Evolutionary conservation across 2,329 filamentous ascomycete species (phyloP).

Genomic region (Colletotrichum chrysophilum): DNA sequence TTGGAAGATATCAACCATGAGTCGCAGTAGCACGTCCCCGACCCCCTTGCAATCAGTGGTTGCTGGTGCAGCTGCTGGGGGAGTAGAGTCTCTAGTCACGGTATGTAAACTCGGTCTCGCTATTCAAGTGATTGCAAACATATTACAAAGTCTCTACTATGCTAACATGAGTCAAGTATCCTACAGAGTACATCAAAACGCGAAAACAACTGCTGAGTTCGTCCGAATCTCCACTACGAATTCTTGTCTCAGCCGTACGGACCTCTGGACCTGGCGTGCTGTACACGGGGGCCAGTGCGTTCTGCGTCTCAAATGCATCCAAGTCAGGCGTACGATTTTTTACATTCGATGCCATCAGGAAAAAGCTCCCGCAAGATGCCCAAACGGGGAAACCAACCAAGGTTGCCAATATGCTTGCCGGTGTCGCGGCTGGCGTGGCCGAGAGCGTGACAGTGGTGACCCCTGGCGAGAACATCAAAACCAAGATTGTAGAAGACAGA

Average conservation of each 20-base stretch:
- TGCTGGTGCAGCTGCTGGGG: background rate
- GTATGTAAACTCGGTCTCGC: background rate
- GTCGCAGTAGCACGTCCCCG: background rate
- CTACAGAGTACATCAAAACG: slow-evolving; percentile 16
- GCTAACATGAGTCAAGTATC: background rate
- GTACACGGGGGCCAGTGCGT: slow-evolving; percentile 19
- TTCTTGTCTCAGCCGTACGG: slow-evolving; percentile 1
- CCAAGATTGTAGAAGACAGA: slow-evolving; percentile 28
- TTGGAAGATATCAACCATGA: background rate
- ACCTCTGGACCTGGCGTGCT: slow-evolving; percentile 4
- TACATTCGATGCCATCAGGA: slow-evolving; percentile 24
- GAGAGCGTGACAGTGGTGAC: slow-evolving; percentile 30
- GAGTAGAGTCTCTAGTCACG: background rate
- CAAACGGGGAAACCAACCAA: slow-evolving; percentile 10
- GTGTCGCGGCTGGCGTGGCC: slow-evolving; percentile 25
- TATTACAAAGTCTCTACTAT: background rate
- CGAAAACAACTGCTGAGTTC: slow-evolving; percentile 17
- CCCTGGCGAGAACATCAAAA: slow-evolving; percentile 32
- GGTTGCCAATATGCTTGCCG: slow-evolving; percentile 26
- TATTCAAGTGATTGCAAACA: background rate
- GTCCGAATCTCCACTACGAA: background rate
- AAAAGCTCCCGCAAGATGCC: slow-evolving; percentile 3
- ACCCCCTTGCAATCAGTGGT: background rate
- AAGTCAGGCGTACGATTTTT: slow-evolving; percentile 28
- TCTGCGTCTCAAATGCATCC: slow-evolving; percentile 25